phyloP scores from a whole-genome alignment of 352 stramenopile genomes.

The Globisporangium yorkense region DNA sequence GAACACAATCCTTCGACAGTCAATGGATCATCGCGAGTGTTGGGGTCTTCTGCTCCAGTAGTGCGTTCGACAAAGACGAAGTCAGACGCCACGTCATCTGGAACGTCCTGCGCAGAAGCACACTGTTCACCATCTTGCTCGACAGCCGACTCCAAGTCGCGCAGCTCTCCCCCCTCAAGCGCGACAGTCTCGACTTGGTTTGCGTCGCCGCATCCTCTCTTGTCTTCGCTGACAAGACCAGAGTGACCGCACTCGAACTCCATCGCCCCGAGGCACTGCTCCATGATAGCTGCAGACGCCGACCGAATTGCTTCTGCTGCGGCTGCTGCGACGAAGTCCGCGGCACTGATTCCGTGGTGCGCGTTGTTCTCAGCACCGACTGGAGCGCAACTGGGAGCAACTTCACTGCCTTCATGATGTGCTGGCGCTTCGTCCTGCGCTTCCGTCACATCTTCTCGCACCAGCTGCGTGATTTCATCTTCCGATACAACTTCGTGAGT shows the following conservation, averaged over 20 bases:
- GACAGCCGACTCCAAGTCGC: neutral
- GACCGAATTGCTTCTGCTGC: constrained; percentile 6
- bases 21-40: neutral
- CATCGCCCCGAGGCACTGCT: neutral
- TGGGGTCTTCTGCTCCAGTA: neutral
- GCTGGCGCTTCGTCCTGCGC: too few relatives aligned
- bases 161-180: neutral
- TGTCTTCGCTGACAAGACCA: neutral
- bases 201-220: too few relatives aligned
- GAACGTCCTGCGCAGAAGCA: neutral
- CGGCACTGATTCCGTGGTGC: neutral
- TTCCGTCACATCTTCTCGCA: neutral
- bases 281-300: neutral
- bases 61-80: neutral
- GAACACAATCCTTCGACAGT: neutral
- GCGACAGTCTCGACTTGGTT: neutral
- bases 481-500: too few relatives aligned
- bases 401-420: too few relatives aligned
- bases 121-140: neutral
- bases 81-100: neutral
- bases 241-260: neutral
- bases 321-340: constrained; percentile 2
- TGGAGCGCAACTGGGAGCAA: too few relatives aligned
- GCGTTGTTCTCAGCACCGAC: too few relatives aligned
- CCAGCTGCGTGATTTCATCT: neutral